Conservation (phyloP, 164 flowering plant species). For the Vitis vinifera region DNA sequence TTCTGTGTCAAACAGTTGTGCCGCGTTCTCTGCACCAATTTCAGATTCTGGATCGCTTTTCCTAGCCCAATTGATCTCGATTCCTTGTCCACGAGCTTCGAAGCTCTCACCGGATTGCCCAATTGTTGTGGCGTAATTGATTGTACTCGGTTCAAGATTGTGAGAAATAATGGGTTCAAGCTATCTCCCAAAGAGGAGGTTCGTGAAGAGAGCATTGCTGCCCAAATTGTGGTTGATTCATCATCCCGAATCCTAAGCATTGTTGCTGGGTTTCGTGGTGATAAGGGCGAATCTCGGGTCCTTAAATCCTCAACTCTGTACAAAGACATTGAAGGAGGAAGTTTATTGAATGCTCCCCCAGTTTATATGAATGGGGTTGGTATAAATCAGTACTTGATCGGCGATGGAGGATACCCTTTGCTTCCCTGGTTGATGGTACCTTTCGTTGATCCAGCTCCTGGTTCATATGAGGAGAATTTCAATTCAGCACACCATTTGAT, state of each 20-base stretch:
- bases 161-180: background rate
- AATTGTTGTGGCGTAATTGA: conserved; percentile 76
- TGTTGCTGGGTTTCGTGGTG: conserved; percentile 63
- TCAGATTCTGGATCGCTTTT: conserved; percentile 80
- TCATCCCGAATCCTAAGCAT: conserved; percentile 64
- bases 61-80: conserved; percentile 52
- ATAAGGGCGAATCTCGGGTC: conserved; percentile 41
- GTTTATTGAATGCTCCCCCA: conserved; percentile 33
- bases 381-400: conserved; percentile 64
- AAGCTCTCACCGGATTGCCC: conserved; percentile 53
- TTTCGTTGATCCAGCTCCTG: conserved; percentile 30
- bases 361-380: conserved; percentile 33
- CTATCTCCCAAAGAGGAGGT: background rate
- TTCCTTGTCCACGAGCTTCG: conserved; percentile 44
- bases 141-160: conserved; percentile 50
- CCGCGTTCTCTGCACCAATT: conserved; percentile 86
- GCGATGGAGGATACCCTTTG: conserved; percentile 58
- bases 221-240: conserved; percentile 74
- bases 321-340: conserved; percentile 51
- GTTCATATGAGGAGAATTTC: conserved; percentile 56
- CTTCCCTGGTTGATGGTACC: conserved; percentile 89
- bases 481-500: conserved; percentile 35
- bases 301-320: conserved; percentile 55
- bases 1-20: conserved; percentile 83
- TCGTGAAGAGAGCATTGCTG: conserved; percentile 46